A percentile compares a stretch with the other conserved stretches of the same genome.
These are phyloP conservation scores for Mycena rosella DNA, from an alignment of 768 basidiomycete genomes.

Conservation along the genomic window DNA sequence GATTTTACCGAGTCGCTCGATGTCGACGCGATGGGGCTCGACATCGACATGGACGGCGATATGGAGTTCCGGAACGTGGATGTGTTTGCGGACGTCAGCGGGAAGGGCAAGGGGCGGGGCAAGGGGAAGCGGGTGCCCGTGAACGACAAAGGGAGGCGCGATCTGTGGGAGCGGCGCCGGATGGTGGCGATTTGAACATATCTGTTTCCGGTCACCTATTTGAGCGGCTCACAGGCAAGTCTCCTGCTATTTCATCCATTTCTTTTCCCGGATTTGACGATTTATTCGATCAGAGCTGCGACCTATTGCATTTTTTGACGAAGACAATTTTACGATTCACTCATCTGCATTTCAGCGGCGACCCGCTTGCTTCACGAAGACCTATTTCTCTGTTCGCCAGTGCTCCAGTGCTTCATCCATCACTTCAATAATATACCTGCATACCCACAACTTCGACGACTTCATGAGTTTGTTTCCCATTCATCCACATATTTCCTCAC, in stretches of 20 bases:
- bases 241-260: not conserved
- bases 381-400: not conserved
- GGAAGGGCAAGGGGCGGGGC: slow-evolving; percentile 1
- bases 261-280: not conserved
- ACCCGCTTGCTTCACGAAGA: not conserved
- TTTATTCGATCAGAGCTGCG: not conserved
- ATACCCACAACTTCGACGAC: slow-evolving; percentile 13
- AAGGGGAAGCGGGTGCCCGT: slow-evolving; percentile 13
- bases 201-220: not conserved
- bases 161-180: slow-evolving; percentile 23
- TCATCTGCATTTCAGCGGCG: too few species aligned
- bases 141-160: slow-evolving; percentile 14
- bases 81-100: slow-evolving; percentile 26
- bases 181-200: slow-evolving; percentile 16
- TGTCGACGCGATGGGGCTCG: slow-evolving; percentile 29
- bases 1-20: slow-evolving; percentile 30
- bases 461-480: slow-evolving; percentile 1
- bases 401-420: not conserved
- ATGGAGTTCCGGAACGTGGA: slow-evolving; percentile 13
- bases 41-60: slow-evolving; percentile 24
- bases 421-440: not conserved
- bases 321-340: not conserved
- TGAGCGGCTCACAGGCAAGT: not conserved
- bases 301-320: slow-evolving; percentile 9
- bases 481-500: not conserved